Conservation (phyloP, 1,139 yeast species). For the Martiniozyma asiatica region DNA sequence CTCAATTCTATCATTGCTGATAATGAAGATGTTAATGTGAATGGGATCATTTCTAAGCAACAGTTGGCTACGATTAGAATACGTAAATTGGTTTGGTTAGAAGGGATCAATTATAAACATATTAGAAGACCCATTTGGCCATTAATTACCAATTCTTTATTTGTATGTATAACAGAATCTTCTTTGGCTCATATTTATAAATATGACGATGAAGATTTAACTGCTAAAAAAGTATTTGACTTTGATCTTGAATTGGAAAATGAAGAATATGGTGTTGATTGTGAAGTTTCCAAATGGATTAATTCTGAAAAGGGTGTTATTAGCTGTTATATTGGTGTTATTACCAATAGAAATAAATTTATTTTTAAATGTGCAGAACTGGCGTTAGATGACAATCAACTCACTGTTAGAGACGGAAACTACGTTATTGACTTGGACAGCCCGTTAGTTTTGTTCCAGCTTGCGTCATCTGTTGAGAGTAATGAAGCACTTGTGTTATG, state of each 20-base stretch:
- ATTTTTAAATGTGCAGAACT: too few relatives aligned
- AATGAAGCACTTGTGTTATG: background rate
- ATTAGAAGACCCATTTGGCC: conserved; percentile 15
- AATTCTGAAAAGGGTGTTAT: background rate
- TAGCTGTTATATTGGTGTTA: conserved; percentile 8
- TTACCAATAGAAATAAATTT: conserved; percentile 13
- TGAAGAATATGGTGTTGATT: conserved; percentile 11
- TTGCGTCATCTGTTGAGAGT: background rate
- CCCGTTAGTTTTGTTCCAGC: background rate
- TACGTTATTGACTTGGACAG: background rate
- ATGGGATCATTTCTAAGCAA: conserved; percentile 10
- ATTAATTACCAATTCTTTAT: conserved; percentile 8
- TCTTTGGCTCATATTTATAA: conserved; percentile 11
- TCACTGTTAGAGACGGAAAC: conserved; percentile 3
- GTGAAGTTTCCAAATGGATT: conserved; percentile 16
- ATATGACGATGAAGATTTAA: conserved; percentile 3
- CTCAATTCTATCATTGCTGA: conserved; percentile 12
- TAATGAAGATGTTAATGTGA: conserved; percentile 11
- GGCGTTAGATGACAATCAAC: too few relatives aligned
- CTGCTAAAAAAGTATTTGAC: conserved; percentile 8
- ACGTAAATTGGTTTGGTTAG: conserved; percentile 18
- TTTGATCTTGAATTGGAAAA: conserved; percentile 3
- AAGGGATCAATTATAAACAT: conserved; percentile 6
- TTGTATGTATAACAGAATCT: conserved; percentile 17
- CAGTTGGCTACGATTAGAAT: conserved; percentile 17